Base-by-base conservation (phyloP, 306 rosid genomes). In the Ziziphus jujuba region DNA sequence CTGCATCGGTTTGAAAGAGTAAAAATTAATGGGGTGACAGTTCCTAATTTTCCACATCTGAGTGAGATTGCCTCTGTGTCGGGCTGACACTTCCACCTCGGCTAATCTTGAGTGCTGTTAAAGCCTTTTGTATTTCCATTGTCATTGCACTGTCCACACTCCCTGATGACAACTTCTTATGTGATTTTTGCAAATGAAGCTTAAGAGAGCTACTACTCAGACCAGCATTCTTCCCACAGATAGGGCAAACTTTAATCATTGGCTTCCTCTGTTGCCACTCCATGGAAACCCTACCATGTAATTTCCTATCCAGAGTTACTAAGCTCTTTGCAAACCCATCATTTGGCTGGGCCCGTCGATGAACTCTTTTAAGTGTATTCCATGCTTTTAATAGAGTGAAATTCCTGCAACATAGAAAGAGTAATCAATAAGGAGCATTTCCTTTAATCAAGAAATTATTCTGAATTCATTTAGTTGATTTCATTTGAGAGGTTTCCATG, bases 61-160 rank as follows among this genome's bases (percentile, higher is more conserved):
- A 81, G 38, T 67, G 81, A 57, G 87, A 72, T 22, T 80, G 75
- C 79, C 82, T 80, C 56, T 85, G 85, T 45, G 83, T 86, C 52
- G 91, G 91, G 79, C 91, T 86, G 21, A 80, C 83, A 55, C 96
- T 89, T 17, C 88, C 95, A 1, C 88, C 85, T 4, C 85, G 90
- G 76, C 74, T 77, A 33, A 84, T 72, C 75, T 81, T 84, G 45
- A 90, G 83, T n/a, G 87, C 87, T 47, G 87, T 81, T 63, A 93
- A 78, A 44, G 89, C 90, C 68, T 88, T 93, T 13, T 87, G 87
- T 52, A 91, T 91, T 65, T 91, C 97, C 95, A 90, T 90, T 40
- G 87, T 88, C 92, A 90, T 88, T 74, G 95, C 97, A 68, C 97
- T 90, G 51, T 93, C 99, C 35, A 90, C 97, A 17, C 97, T 93